phyloP scores from a whole-genome alignment of 179 eudicot genomes.

The Carnegiea gigantea region DNA sequence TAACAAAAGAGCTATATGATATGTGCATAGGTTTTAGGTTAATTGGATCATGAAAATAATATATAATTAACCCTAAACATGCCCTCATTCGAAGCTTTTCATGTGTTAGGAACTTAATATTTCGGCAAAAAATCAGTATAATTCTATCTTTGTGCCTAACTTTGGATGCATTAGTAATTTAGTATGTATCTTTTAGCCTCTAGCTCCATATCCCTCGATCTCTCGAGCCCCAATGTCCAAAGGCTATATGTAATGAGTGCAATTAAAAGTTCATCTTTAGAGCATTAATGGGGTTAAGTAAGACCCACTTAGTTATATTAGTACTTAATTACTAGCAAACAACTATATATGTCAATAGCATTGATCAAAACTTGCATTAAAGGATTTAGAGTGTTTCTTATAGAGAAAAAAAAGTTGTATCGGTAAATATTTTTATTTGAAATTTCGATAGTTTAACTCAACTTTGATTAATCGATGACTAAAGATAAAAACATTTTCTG shows the following conservation, averaged over 20 bases:
- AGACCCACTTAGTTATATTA: neutral
- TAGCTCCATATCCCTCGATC: neutral
- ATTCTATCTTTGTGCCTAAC: slow-evolving; percentile 11
- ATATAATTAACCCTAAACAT: slow-evolving; percentile 19
- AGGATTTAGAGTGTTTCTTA: too few relatives aligned
- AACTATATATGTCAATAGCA: neutral
- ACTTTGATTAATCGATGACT: too few relatives aligned
- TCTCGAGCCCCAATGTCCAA: neutral
- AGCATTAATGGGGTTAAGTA: neutral
- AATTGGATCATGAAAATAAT: neutral
- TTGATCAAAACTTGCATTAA: neutral
- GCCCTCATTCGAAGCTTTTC: slow-evolving; percentile 22
- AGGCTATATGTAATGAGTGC: slow-evolving; percentile 19
- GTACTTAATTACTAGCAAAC: neutral
- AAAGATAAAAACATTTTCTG: too few relatives aligned
- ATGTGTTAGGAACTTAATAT: slow-evolving; percentile 23
- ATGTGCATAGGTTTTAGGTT: neutral
- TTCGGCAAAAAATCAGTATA: neutral
- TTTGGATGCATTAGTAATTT: neutral
- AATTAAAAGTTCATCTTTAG: slow-evolving; percentile 21
- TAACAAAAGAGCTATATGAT: neutral
- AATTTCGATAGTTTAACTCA: too few relatives aligned
- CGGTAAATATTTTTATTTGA: too few relatives aligned
- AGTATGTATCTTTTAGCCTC: neutral
- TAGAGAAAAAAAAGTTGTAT: too few relatives aligned